These are phyloP conservation scores for Lanzia echinophila DNA, from an alignment of 2,329 filamentous ascomycete genomes.

Conservation along the genomic window DNA sequence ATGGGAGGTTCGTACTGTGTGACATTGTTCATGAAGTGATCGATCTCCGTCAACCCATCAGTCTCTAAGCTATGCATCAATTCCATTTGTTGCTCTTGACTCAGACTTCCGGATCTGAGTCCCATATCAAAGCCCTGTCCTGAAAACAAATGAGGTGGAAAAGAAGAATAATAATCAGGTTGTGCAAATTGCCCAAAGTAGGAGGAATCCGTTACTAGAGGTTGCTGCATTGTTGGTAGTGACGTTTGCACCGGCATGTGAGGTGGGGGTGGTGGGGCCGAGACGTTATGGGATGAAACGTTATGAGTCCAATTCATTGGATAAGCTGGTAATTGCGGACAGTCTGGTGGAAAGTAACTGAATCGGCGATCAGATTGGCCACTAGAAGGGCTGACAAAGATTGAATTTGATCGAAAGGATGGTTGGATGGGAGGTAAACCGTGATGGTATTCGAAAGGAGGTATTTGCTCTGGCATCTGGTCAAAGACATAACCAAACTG, in stretches of 20 bases:
- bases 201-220: slow-evolving; percentile 19
- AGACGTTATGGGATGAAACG: neutral
- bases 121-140: slow-evolving; percentile 39
- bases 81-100: slow-evolving; percentile 74
- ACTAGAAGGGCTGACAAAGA: slow-evolving; percentile 53
- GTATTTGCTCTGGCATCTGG: slow-evolving; percentile 43
- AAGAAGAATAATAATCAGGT: slow-evolving; percentile 25
- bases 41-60: slow-evolving; percentile 56
- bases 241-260: slow-evolving; percentile 12
- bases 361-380: slow-evolving; percentile 49
- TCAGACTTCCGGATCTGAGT: slow-evolving; percentile 60
- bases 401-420: slow-evolving; percentile 61
- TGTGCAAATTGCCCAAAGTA: slow-evolving; percentile 28
- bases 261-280: slow-evolving; percentile 13
- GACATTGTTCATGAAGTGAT: slow-evolving; percentile 45
- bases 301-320: slow-evolving; percentile 29
- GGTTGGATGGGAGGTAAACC: slow-evolving; percentile 28
- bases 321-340: slow-evolving; percentile 24
- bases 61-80: slow-evolving; percentile 74
- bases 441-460: slow-evolving; percentile 20
- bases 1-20: slow-evolving; percentile 24
- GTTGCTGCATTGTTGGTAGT: slow-evolving; percentile 12
- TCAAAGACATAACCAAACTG: slow-evolving; percentile 55
- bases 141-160: slow-evolving; percentile 29
- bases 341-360: slow-evolving; percentile 58